A percentile compares a stretch with the other conserved stretches of the same genome.
phyloP scores from a whole-genome alignment of 768 basidiomycete species.

The Suillus hirtellus region DNA sequence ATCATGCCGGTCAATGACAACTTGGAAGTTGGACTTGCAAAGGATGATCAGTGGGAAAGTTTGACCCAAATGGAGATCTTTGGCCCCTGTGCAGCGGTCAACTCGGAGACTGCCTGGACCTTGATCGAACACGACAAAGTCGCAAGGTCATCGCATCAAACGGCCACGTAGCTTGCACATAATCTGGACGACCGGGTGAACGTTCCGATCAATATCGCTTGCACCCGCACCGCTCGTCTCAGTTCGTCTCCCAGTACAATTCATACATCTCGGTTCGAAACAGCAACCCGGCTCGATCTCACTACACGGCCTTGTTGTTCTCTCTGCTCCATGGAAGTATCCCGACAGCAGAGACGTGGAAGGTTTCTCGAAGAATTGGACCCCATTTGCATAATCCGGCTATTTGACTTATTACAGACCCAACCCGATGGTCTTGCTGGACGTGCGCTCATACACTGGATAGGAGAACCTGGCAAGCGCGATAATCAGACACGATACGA shows the following conservation, averaged over 20 bases:
- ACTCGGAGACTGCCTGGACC: background rate
- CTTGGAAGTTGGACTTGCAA: background rate
- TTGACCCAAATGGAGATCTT: slow-evolving; percentile 6
- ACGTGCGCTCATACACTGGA: background rate
- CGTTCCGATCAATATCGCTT: background rate
- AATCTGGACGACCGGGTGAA: background rate
- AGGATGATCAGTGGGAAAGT: background rate
- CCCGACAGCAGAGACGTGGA: background rate
- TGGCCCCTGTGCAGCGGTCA: background rate
- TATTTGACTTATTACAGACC: background rate
- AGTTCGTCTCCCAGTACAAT: background rate
- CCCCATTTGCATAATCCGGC: background rate
- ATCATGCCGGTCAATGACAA: slow-evolving; percentile 9
- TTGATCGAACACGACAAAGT: slow-evolving; percentile 4
- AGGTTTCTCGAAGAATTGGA: background rate
- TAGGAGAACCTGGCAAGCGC: background rate
- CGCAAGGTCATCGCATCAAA: slow-evolving; percentile 1
- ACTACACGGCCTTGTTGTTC: background rate
- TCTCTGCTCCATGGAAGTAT: background rate
- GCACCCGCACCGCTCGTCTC: background rate
- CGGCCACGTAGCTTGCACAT: slow-evolving; percentile 1
- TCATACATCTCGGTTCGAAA: slow-evolving; percentile 1
- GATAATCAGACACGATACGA: background rate
- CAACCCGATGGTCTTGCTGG: background rate
- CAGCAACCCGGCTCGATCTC: background rate